Base-by-base conservation (phyloP, 2,329 filamentous ascomycete species). In the Blumeria hordei region DNA sequence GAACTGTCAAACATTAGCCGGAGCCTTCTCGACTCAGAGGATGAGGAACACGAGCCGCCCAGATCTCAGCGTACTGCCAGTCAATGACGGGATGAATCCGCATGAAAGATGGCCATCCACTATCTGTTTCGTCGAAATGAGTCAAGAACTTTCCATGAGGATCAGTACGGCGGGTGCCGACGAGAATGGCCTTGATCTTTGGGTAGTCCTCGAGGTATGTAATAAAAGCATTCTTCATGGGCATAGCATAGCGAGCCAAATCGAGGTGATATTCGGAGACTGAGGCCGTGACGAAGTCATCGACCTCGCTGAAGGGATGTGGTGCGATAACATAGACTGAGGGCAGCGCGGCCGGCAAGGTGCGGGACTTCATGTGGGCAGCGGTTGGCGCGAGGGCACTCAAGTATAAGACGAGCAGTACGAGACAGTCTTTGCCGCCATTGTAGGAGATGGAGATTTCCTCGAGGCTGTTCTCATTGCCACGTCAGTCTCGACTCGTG, bases 31-130 rank as follows among this genome's bases (percentile, higher is more conserved):
- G n/a, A 18, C 39, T 18, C 16, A 53, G 9, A 39, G 12, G 18
- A 47, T 14, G 21, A n/a, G 56, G 49, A 53, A 64, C 74, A 85
- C 72, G 64, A 93, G 21, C 88, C 16, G 81, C 78, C 92, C 92
- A 96, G 55, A 96, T 90, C 67, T 96, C 90, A 10, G 79, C 77
- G 67, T 95, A 94, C 67, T 92, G 86, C 92, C 92, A 98, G 68
- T 98, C 92, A 64, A 98, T 88, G 9, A 98, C 85, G 0, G 92
- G 90, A 68, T 98, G 88, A 57, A 96, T 75, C 57, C 92, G 78
- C 81, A 96, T 88, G 64, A 96, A 94, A 45, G 74, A 71, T 37
- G 92, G 92, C 92, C 92, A 98, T 1, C 83, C 88, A 37, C 76
- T 72, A 68, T 96, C 92, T 4, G 92, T 98, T 53, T 75, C 76